phyloP scores from a whole-genome alignment of 2,329 filamentous ascomycete genomes.

The Metarhizium sp. region DNA sequence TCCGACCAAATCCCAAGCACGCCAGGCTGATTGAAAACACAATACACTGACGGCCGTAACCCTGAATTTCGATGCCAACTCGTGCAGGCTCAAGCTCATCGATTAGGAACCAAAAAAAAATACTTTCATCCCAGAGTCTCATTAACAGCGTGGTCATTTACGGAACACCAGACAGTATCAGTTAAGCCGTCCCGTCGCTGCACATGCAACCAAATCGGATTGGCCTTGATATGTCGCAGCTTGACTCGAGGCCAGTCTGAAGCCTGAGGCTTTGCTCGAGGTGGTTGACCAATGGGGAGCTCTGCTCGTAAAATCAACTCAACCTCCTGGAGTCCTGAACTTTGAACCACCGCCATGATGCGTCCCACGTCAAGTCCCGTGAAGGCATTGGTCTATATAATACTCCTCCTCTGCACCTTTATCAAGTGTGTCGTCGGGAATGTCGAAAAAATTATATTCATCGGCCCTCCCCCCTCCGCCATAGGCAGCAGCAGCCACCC shows the following conservation, averaged over 20 bases:
- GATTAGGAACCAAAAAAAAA: too few species aligned
- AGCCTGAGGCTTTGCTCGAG: neutral
- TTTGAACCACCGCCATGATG: neutral
- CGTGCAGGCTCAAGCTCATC: too few species aligned
- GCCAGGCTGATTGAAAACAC: neutral
- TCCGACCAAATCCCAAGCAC: neutral
- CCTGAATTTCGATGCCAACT: too few species aligned
- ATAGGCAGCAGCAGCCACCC: conserved; percentile 35
- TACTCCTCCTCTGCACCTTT: conserved; percentile 2
- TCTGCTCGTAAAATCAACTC: neutral
- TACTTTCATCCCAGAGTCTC: too few species aligned
- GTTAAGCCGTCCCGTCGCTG: neutral
- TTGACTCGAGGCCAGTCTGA: too few species aligned
- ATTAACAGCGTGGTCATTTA: too few species aligned
- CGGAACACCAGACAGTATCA: neutral
- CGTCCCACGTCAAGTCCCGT: neutral
- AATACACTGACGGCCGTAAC: too few species aligned
- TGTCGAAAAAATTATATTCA: conserved; percentile 85
- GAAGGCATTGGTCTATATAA: neutral
- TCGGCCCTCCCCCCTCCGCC: conserved; percentile 51
- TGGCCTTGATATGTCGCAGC: too few species aligned
- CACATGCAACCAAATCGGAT: neutral
- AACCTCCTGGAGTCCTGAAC: too few species aligned
- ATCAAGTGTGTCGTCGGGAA: conserved; percentile 47
- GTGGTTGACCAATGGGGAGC: neutral